phyloP scores from a whole-genome alignment of 106 monocot genomes.

The Dendrobium huoshanense region DNA sequence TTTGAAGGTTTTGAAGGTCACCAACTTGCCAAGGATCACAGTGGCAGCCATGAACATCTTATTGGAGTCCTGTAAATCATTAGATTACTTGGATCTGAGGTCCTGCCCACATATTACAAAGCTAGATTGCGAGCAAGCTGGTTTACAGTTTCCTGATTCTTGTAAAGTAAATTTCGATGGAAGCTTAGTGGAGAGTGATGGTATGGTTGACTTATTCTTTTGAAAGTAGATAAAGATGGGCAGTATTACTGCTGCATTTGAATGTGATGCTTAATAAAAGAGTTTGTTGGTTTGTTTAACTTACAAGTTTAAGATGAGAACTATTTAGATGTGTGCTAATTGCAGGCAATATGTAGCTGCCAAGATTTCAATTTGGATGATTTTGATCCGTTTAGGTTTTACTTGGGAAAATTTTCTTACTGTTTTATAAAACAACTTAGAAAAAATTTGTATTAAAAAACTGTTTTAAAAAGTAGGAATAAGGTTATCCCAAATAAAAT shows the following conservation, averaged over 20 bases:
- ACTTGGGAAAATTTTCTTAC: too few species aligned
- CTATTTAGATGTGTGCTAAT: too few species aligned
- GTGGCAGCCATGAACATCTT: slow-evolving; percentile 38
- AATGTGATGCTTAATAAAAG: background rate
- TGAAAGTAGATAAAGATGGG: slow-evolving; percentile 1
- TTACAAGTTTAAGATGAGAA: background rate
- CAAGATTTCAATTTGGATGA: too few species aligned
- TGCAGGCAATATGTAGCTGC: too few species aligned
- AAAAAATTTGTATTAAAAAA: too few species aligned
- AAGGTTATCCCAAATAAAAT: too few species aligned
- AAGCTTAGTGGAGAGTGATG: slow-evolving; percentile 32
- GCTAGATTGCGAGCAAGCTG: slow-evolving; percentile 52
- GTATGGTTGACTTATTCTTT: slow-evolving; percentile 39
- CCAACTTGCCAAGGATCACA: slow-evolving; percentile 53
- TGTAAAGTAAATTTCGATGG: slow-evolving; percentile 65
- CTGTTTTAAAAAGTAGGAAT: too few species aligned
- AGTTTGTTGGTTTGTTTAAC: background rate
- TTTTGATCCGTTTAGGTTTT: too few species aligned
- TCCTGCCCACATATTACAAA: slow-evolving; percentile 62
- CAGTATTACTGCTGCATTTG: background rate
- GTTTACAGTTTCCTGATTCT: slow-evolving; percentile 44
- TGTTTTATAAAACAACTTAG: too few species aligned
- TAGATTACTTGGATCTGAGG: slow-evolving; percentile 67
- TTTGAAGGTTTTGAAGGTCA: slow-evolving; percentile 58
- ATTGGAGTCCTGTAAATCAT: slow-evolving; percentile 44